Conservation (phyloP, 2,329 filamentous ascomycete genomes). For the Paramyrothecium sp. region DNA sequence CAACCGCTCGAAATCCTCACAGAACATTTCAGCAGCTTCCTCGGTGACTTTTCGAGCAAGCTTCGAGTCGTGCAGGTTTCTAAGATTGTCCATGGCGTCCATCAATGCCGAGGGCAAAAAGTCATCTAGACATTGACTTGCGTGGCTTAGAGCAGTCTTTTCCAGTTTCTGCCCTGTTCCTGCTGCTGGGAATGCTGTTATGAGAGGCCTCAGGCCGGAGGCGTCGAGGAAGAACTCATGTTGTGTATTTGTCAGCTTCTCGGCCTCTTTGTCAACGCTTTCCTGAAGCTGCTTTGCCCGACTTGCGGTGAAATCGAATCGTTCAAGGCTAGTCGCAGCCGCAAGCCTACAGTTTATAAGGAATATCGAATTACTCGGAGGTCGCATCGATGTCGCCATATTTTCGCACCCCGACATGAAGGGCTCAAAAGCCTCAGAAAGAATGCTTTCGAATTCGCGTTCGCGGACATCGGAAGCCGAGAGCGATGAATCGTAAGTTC, state of each 20-base stretch:
- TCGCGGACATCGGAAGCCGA: slow-evolving; percentile 57
- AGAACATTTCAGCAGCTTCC: slow-evolving; percentile 80
- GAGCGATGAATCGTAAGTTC: slow-evolving; percentile 82
- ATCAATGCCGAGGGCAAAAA: slow-evolving; percentile 92
- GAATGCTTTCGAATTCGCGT: slow-evolving; percentile 70
- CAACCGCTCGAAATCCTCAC: slow-evolving; percentile 71
- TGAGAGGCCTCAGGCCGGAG: slow-evolving; percentile 70
- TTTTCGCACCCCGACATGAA: slow-evolving; percentile 76
- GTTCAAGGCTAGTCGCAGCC: slow-evolving; percentile 52
- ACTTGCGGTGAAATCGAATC: slow-evolving; percentile 62
- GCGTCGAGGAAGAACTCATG: slow-evolving; percentile 68
- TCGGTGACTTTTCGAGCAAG: slow-evolving; percentile 77
- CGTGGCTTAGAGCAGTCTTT: slow-evolving; percentile 53
- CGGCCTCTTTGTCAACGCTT: slow-evolving; percentile 52
- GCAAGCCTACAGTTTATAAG: slow-evolving; percentile 68
- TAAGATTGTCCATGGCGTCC: slow-evolving; percentile 83
- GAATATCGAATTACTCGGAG: slow-evolving; percentile 66
- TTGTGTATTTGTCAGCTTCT: slow-evolving; percentile 65
- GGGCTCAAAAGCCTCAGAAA: slow-evolving; percentile 80
- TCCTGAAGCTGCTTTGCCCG: slow-evolving; percentile 56
- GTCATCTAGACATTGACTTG: slow-evolving; percentile 78
- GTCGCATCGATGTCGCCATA: slow-evolving; percentile 59
- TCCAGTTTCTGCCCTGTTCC: slow-evolving; percentile 42
- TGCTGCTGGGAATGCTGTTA: slow-evolving; percentile 52
- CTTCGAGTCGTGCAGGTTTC: slow-evolving; percentile 67